Evolutionary conservation across 176 grass and related monocot genomes (phyloP), one percentile per base, ranked within the genome.

Genomic region (Oryza glumipatula): DNA sequence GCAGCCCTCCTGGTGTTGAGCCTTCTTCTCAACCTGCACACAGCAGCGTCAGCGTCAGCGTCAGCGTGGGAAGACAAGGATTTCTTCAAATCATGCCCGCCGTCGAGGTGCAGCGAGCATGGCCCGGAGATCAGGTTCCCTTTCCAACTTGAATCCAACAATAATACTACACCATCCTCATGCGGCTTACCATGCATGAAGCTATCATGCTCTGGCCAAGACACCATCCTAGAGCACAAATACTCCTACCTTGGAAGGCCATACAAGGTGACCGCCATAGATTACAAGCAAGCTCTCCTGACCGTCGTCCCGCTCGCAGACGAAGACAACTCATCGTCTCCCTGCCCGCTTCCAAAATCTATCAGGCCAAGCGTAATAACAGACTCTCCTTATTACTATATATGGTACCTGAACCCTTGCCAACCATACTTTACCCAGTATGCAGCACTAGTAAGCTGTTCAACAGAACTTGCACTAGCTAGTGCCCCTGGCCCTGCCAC

Each of bases 121-220:
- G 91, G 91, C 5, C 85, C 82, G 0, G 75, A 94, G 82, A 85
- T 95, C 11, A 79, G 90, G 67, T 92, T 69, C n/a, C 90, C 90
- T 0, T 83, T 88, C 51, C 78, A 56, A 2, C 83, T 91, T 11
- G 19, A 51, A 45, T 79, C 54, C 24, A 79, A 61, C 49, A 67
- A 76, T 43, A 67, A 76, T 43, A 75, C 47, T 43, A 75, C 47
- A 17, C 47, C 82, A 2, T 8, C 72, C 32, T 68, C 32, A 46
- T 93, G 90, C 2, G 80, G 88, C n/a, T 9, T 9, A 6, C 73
- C 28, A 5, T 78, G 88, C 67, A 48, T 89, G 79, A 51, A 81
- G 24, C n/a, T 95, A 36, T 68, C 73, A 35, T 95, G 94, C 51
- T 91, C 49, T 4, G 61, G 80, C 23, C 21, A 77, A 9, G 86